Percentiles rank a stretch among this genome's conserved stretches.
phyloP scores from a whole-genome alignment of 345 rosid genomes.

The Acer negundo region DNA sequence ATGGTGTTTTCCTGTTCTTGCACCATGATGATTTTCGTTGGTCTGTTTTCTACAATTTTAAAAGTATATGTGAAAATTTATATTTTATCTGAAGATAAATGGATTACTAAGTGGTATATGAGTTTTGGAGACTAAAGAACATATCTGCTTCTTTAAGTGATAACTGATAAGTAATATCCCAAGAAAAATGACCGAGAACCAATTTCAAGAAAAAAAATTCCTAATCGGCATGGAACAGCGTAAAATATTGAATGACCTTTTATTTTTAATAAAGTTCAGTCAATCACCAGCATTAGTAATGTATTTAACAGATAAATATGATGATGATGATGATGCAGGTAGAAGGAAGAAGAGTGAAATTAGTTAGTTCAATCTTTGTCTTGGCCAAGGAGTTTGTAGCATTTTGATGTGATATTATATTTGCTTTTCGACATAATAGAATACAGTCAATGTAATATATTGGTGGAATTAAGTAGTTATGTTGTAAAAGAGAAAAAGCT shows the following conservation, averaged over 20 bases:
- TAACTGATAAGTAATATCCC: not conserved
- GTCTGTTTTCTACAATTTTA: no score
- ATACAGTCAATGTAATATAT: not conserved
- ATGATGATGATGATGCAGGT: slow-evolving; percentile 7
- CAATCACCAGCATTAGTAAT: not conserved
- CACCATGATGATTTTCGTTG: not conserved
- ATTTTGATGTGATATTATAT: not conserved
- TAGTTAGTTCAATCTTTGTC: not conserved
- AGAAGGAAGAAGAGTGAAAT: not conserved
- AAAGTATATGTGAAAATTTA: no score
- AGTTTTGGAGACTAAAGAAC: not conserved
- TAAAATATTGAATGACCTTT: not conserved
- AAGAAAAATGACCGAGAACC: not conserved
- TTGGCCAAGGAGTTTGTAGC: not conserved
- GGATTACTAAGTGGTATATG: not conserved
- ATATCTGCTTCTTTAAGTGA: not conserved
- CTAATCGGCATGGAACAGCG: not conserved
- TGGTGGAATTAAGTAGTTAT: not conserved
- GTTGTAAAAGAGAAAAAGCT: not conserved
- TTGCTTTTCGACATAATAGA: not conserved
- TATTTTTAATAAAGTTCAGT: not conserved
- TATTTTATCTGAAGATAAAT: no score
- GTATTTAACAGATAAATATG: not conserved
- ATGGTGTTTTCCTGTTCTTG: not conserved
- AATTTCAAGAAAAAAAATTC: not conserved